Evolutionary conservation across 257 asterid species (phyloP), one percentile per base, ranked within the genome.

Genomic region (Primulina tabacum): DNA sequence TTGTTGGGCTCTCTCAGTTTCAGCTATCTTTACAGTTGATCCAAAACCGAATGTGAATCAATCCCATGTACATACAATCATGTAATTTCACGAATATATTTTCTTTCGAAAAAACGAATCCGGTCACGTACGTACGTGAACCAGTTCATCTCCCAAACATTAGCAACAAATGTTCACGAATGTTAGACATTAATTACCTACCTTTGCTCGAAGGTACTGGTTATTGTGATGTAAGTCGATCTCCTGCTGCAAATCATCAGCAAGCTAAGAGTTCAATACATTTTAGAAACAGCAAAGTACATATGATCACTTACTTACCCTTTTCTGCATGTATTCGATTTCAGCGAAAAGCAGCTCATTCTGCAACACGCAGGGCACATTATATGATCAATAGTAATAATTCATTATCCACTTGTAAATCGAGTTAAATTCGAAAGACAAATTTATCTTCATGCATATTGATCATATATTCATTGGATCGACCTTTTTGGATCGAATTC

Each of bases 171-270:
- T 50, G 20, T 21, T 4, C 14, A 17, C 17, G 57, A 50, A 50
- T 50, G 57, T 17, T 50, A 17, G 16, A 16, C 12, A 43, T 43
- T 43, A 38, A 43, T 43, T 43, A 38, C 4, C 21, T 17, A 89
- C 97, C 98, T 90, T 92, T 70, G 97, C 90, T 60, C 95, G 88
- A 38, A 92, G 97, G 86, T 81, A 90, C 78, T 87, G 95, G 68
- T 93, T 90, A 82, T 83, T 86, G 80, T 90, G 90, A 53, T 90
- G 92, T 75, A 90, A 76, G 65, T 90, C 97, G 11, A 88, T 77
- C 81, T 92, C 97, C 97, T 92, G 97, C 89, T 83, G 81, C 78
- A 85, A 70, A 20, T 67, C 40, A 73, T 77, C 82, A 76, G 83
- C 33, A 12, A 70, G 62, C 60, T 18, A 30, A 40, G 30, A 35